Percentiles rank a stretch among this genome's conserved stretches.
These are phyloP conservation scores for Sonneratia caseolaris DNA, from an alignment of 345 rosid genomes.

Conservation along the genomic window DNA sequence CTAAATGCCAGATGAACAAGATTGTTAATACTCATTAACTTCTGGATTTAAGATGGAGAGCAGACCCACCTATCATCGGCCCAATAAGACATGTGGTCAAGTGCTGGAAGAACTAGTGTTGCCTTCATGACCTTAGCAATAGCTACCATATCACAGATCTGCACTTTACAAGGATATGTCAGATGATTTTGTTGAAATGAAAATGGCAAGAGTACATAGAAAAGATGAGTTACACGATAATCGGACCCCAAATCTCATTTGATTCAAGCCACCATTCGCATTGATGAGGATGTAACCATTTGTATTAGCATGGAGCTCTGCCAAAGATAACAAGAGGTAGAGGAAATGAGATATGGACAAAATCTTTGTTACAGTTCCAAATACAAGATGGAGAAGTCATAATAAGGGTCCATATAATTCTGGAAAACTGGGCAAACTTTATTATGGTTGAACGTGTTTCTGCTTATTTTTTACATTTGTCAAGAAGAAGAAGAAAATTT, in stretches of 20 bases:
- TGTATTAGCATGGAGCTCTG: slow-evolving; percentile 64
- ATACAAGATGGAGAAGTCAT: background rate
- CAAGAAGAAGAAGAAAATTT: background rate
- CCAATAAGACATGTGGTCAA: slow-evolving; percentile 90
- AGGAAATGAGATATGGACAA: background rate
- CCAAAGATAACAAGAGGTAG: slow-evolving; percentile 17
- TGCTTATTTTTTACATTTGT: background rate
- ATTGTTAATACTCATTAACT: background rate
- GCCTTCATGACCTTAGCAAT: slow-evolving; percentile 87
- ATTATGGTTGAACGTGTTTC: background rate
- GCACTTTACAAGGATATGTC: slow-evolving; percentile 45
- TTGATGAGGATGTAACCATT: slow-evolving; percentile 79
- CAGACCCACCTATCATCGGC: slow-evolving; percentile 68
- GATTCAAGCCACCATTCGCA: slow-evolving; percentile 97
- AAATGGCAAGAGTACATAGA: slow-evolving; percentile 3
- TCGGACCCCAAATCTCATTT: slow-evolving; percentile 99
- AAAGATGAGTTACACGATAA: slow-evolving; percentile 28
- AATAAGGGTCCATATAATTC: background rate
- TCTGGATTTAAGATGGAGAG: background rate
- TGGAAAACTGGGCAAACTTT: background rate
- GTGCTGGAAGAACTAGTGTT: slow-evolving; percentile 84
- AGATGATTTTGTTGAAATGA: slow-evolving; percentile 22
- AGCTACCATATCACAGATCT: slow-evolving; percentile 97
- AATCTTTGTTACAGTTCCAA: background rate
- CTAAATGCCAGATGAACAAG: background rate